phyloP scores from a whole-genome alignment of 805 yeast species.

The Candida ipomoeae region DNA sequence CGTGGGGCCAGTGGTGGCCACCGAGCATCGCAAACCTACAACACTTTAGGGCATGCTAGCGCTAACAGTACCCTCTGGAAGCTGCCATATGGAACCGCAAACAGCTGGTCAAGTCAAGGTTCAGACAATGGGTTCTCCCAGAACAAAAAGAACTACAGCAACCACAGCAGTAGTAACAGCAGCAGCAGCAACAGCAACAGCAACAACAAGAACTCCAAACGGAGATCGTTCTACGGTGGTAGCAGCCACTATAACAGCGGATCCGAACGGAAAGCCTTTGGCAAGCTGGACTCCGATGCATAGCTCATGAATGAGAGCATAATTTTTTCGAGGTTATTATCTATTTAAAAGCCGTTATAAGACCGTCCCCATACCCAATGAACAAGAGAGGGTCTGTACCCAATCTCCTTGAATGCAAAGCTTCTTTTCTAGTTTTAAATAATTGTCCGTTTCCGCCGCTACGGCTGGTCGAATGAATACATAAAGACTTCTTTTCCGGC shows the following conservation, averaged over 20 bases:
- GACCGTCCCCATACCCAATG: slow-evolving; percentile 55
- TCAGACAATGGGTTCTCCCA: background rate
- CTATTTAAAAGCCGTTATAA: slow-evolving; percentile 32
- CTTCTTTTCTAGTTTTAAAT: slow-evolving; percentile 4
- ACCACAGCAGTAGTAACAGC: background rate
- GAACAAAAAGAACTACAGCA: background rate
- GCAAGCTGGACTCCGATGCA: slow-evolving; percentile 7
- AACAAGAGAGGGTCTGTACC: slow-evolving; percentile 30
- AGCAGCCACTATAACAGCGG: slow-evolving; percentile 17
- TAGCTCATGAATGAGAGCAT: background rate
- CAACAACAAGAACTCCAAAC: slow-evolving; percentile 26
- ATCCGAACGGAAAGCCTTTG: background rate
- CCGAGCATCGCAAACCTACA: background rate
- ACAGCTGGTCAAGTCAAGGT: background rate
- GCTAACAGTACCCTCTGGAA: background rate
- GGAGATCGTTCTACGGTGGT: slow-evolving; percentile 31
- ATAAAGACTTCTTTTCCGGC: slow-evolving; percentile 15
- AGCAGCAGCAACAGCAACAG: slow-evolving; percentile 26
- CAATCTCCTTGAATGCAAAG: slow-evolving; percentile 9
- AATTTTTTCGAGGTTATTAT: background rate
- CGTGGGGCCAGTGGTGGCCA: slow-evolving; percentile 2
- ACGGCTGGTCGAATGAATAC: slow-evolving; percentile 7
- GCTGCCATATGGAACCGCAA: background rate
- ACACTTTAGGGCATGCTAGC: background rate
- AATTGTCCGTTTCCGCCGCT: background rate